A percentile compares a stretch with the other conserved stretches of the same genome.
These are phyloP conservation scores for Teratosphaeria zuluensis DNA, from an alignment of 2,329 filamentous ascomycete genomes.

Conservation along the genomic window DNA sequence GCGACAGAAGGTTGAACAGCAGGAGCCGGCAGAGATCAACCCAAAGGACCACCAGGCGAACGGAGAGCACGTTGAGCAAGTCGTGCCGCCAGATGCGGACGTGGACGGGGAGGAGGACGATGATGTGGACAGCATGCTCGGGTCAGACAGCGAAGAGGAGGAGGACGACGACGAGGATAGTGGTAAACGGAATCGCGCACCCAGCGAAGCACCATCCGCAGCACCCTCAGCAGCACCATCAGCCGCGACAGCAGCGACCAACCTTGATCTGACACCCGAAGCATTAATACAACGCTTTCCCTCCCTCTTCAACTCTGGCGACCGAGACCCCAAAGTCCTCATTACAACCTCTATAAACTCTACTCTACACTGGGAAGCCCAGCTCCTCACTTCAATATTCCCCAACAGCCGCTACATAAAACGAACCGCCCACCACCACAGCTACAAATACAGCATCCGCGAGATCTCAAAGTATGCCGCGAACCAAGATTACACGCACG, in stretches of 20 bases:
- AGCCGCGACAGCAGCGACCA: conserved; percentile 42
- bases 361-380: conserved; percentile 73
- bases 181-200: neutral
- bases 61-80: conserved; percentile 7
- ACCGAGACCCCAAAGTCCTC: conserved; percentile 67
- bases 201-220: conserved; percentile 26
- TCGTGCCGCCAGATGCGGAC: conserved; percentile 1
- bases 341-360: conserved; percentile 87
- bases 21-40: conserved; percentile 8
- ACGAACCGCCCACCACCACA: conserved; percentile 71
- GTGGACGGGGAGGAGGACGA: conserved; percentile 12
- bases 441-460: conserved; percentile 81
- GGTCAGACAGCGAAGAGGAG: conserved; percentile 8
- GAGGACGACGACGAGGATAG: conserved; percentile 22
- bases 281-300: conserved; percentile 53
- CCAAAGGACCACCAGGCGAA: conserved; percentile 6
- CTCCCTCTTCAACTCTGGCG: conserved; percentile 46
- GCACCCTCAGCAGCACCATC: conserved; percentile 47
- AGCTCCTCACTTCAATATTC: conserved; percentile 70
- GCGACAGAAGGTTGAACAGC: conserved; percentile 30
- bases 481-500: conserved; percentile 71
- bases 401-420: conserved; percentile 74
- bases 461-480: conserved; percentile 82
- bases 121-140: conserved; percentile 24
- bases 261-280: conserved; percentile 51